Evolutionary conservation across 2,329 filamentous ascomycete species (phyloP).

Genomic region (Curvularia verruculosa): DNA sequence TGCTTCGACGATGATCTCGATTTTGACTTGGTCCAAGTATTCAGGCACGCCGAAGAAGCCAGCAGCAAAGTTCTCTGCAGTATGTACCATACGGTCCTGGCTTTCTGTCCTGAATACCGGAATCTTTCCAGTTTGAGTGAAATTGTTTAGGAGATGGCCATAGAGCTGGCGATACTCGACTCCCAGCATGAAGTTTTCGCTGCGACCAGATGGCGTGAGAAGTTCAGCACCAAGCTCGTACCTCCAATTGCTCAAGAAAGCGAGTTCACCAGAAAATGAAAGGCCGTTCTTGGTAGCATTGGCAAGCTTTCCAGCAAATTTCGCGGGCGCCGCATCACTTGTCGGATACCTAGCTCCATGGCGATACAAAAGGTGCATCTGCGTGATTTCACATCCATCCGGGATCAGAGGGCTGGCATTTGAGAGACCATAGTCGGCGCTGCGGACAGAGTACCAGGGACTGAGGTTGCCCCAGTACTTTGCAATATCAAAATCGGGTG

Average conservation of each 20-base stretch:
- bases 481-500: conserved; percentile 33
- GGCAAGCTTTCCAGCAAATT: conserved; percentile 34
- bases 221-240: conserved; percentile 42
- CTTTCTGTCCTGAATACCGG: conserved; percentile 47
- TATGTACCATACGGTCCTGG: conserved; percentile 44
- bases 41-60: conserved; percentile 43
- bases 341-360: conserved; percentile 42
- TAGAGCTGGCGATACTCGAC: conserved; percentile 52
- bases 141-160: conserved; percentile 53
- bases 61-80: conserved; percentile 41
- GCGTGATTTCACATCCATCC: conserved; percentile 36
- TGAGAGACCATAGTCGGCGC: conserved; percentile 37
- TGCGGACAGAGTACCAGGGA: conserved; percentile 39
- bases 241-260: conserved; percentile 35
- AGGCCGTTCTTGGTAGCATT: conserved; percentile 37
- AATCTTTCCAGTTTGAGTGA: conserved; percentile 45
- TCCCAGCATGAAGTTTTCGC: conserved; percentile 51
- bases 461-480: conserved; percentile 43
- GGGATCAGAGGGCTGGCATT: conserved; percentile 35
- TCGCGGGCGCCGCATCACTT: conserved; percentile 30
- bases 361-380: conserved; percentile 39
- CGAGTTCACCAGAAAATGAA: conserved; percentile 34
- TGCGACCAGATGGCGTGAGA: conserved; percentile 39
- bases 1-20: conserved; percentile 39
- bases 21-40: conserved; percentile 36